Evolutionary conservation across 345 rosid species (phyloP), one percentile per base, ranked within the genome.

Genomic region (Cochlearia excelsa): DNA sequence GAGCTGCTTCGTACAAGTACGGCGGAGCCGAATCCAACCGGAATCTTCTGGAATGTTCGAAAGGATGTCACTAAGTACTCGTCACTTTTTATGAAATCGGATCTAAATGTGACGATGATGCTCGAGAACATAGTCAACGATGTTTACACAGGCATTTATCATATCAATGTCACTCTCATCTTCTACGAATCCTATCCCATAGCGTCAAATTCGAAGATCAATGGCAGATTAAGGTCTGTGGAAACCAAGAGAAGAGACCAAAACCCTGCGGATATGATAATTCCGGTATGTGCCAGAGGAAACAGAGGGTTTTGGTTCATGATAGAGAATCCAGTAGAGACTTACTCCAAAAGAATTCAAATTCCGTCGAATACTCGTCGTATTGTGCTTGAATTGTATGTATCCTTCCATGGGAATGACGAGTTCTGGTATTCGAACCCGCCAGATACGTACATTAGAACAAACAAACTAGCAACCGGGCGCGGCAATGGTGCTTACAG

Each of bases 391-490:
- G 98, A 92, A 46, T 11, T 92, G 33, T 84, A 80, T 9, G 84
- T 78, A 8, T 92, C 96, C 4, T 88, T 75, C 46, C 98, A 92
- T 26, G 98, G 90, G 3, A 56, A 84, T 41, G 96, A 92, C 37
- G 98, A 92, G 81, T 88, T 88, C 39, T 88, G 98, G 98, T 92
- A 88, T 65, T 84, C 93, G 7, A 88, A 92, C 45, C 98, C 93
- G 9, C 86, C 98, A 3, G 35, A 79, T 61, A 71, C 88, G 7
- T 92, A 88, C 60, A 75, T 88, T 27, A 54, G 26, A 57, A 65
- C 58, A 43, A 92, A 92, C 65, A 80, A 84, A 49, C 43, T 88
- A 59, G 83, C 76, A 0, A 83, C 76, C 0, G 61, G 54, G 23
- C 83, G 89, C 0, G 93, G 93, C 8, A 83, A 86, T 38, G 93